These are phyloP conservation scores for Choiromyces venosus DNA, from an alignment of 495 filamentous ascomycete genomes.

Conservation along the genomic window DNA sequence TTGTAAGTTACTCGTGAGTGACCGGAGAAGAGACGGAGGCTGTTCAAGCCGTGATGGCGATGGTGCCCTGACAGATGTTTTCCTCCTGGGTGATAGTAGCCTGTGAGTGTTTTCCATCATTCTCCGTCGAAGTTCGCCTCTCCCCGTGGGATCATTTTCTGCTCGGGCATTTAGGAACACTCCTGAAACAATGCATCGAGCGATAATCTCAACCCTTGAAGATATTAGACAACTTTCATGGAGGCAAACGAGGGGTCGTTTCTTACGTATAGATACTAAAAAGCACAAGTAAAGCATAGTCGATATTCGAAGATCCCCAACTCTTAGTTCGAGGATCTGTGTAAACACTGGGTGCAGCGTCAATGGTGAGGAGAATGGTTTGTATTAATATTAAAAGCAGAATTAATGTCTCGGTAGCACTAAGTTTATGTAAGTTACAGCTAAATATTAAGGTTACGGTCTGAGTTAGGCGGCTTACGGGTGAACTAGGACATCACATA, in stretches of 20 bases:
- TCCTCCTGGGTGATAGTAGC: constrained; percentile 73
- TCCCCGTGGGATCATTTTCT: constrained; percentile 70
- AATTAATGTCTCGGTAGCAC: constrained; percentile 74
- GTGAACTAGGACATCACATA: constrained; percentile 86
- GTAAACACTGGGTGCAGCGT: constrained; percentile 65
- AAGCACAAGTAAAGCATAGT: constrained; percentile 72
- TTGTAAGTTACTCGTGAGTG: constrained; percentile 63
- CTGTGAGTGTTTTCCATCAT: constrained; percentile 66
- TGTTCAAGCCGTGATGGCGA: constrained; percentile 42
- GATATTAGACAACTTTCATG: constrained; percentile 19
- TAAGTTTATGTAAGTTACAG: constrained; percentile 20
- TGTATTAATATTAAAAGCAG: constrained; percentile 83
- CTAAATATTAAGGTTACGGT: not conserved
- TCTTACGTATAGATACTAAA: constrained; percentile 78
- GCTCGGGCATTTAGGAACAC: constrained; percentile 79
- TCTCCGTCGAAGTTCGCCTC: constrained; percentile 63
- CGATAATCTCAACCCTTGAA: constrained; percentile 60
- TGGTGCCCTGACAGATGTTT: constrained; percentile 47
- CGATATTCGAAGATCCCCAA: constrained; percentile 67
- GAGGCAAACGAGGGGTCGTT: not conserved
- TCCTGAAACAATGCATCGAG: constrained; percentile 83
- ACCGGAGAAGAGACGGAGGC: constrained; percentile 70
- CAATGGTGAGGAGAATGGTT: constrained; percentile 75
- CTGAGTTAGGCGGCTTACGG: constrained; percentile 46
- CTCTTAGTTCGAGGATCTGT: constrained; percentile 46